Evolutionary conservation across 2,329 filamentous ascomycete species (phyloP), one percentile per base, ranked within the genome.

Genomic region (Xylaria sp.): DNA sequence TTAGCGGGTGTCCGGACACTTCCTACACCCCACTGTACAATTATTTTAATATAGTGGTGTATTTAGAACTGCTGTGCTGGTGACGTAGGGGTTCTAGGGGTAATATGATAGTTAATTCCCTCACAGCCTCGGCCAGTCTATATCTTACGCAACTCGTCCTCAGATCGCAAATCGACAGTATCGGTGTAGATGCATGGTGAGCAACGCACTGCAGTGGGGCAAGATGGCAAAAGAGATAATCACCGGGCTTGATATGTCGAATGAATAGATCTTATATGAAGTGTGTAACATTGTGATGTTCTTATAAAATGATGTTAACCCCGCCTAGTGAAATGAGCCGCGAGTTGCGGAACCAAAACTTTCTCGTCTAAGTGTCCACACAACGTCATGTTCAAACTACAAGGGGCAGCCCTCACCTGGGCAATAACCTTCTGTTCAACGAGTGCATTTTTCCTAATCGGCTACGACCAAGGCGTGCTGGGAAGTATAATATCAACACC

Each of bases 401-500:
- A 36, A n/a, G 44, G 58, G 17, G 4, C 4, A 9, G 58, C 58
- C n/a, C 42, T 60, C 58, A 60, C 42, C 26, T 60, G 58, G 58
- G 58, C 58, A 6, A 60, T 60, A 44, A 6, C 58, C 5, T 33
- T 60, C 7, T 60, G 58, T 44, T 60, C 58, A 38, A 60, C 31
- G 17, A 60, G 58, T 60, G 58, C 58, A 6, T 60, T 60, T 44
- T 60, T 60, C 15, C 13, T 49, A 6, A 60, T 60, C 42, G 42
- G 58, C 10, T 60, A 49, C 7, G 58, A 60, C 15, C 57, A 60
- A 6, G 58, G 58, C 5, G 58, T 60, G 5, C 38, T 60, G n/a
- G 42, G 58, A 60, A 60, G 58, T 23, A 60, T 60, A 7, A 60
- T 60, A 9, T 48, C 58, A 11, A 60, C 58, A 2, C 58, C 58